A percentile compares a stretch with the other conserved stretches of the same genome.
phyloP scores from a whole-genome alignment of 2,329 filamentous ascomycete genomes.

The Ascochyta rabiei region DNA sequence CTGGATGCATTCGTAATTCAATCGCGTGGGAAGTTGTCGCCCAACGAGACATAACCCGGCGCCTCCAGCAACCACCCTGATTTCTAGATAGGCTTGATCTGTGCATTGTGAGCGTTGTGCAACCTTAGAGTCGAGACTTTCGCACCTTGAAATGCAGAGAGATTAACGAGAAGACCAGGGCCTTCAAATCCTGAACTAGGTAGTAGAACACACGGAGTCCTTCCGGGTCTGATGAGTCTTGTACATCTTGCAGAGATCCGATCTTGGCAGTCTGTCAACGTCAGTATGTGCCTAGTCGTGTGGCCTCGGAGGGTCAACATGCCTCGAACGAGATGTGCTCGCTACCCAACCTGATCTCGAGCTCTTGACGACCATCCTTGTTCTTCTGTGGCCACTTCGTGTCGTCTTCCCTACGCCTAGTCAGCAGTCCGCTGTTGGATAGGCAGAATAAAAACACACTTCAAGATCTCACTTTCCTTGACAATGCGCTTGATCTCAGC shows the following conservation, averaged over 20 bases:
- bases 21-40: constrained; percentile 1
- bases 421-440: constrained; percentile 3
- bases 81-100: constrained; percentile 73
- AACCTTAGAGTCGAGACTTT: neutral
- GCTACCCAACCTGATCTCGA: constrained; percentile 90
- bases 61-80: neutral
- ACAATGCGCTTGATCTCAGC: constrained; percentile 97
- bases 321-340: constrained; percentile 99
- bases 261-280: constrained; percentile 87
- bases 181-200: constrained; percentile 95
- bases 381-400: constrained; percentile 99
- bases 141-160: constrained; percentile 91
- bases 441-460: constrained; percentile 62
- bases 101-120: constrained; percentile 17
- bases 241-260: constrained; percentile 93
- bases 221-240: constrained; percentile 93
- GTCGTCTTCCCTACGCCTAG: constrained; percentile 81
- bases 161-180: constrained; percentile 94
- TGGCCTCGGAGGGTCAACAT: constrained; percentile 30
- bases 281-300: constrained; percentile 27
- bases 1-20: constrained; percentile 13
- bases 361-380: constrained; percentile 95
- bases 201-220: constrained; percentile 98
- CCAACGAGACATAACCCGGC: constrained; percentile 21
- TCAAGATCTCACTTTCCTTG: constrained; percentile 95